Conservation (phyloP, 345 rosid genomes). For the Acer campestre region DNA sequence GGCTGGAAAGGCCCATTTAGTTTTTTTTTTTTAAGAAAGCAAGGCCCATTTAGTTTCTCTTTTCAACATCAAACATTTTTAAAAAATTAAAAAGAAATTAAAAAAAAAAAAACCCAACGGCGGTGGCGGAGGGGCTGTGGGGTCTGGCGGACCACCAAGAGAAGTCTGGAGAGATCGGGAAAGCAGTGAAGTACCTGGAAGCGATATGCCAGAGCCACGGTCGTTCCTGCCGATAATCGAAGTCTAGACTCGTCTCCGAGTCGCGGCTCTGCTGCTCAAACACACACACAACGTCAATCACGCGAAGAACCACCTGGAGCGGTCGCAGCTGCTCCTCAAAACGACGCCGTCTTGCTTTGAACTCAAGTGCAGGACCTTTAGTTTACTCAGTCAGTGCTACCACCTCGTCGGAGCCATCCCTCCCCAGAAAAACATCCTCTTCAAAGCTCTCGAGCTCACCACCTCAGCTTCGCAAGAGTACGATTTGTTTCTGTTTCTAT, state of each 20-base stretch:
- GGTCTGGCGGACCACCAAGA: slow-evolving; percentile 82
- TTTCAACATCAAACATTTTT: not conserved
- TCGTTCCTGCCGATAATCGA: slow-evolving; percentile 83
- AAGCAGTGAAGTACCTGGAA: slow-evolving; percentile 83
- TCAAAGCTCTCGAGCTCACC: slow-evolving; percentile 72
- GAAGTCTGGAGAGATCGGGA: slow-evolving; percentile 69
- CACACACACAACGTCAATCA: slow-evolving; percentile 81
- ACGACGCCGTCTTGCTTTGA: slow-evolving; percentile 86
- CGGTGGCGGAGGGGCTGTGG: slow-evolving; percentile 89
- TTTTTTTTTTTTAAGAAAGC: no score
- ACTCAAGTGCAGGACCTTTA: slow-evolving; percentile 76
- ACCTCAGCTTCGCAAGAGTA: slow-evolving; percentile 48
- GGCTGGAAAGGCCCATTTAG: no score
- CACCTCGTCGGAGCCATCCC: slow-evolving; percentile 82
- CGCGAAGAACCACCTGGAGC: slow-evolving; percentile 92
- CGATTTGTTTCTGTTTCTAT: not conserved
- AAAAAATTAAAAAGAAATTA: not conserved
- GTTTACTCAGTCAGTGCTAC: slow-evolving; percentile 88
- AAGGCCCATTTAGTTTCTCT: not conserved
- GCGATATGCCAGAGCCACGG: slow-evolving; percentile 77
- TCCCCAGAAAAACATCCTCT: slow-evolving; percentile 75
- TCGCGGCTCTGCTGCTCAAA: slow-evolving; percentile 79
- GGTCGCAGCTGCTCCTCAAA: slow-evolving; percentile 70
- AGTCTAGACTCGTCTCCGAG: slow-evolving; percentile 83
- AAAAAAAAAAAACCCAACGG: not conserved